Base-by-base conservation (phyloP, 441 rosid genomes). In the Biscutella auriculata region DNA sequence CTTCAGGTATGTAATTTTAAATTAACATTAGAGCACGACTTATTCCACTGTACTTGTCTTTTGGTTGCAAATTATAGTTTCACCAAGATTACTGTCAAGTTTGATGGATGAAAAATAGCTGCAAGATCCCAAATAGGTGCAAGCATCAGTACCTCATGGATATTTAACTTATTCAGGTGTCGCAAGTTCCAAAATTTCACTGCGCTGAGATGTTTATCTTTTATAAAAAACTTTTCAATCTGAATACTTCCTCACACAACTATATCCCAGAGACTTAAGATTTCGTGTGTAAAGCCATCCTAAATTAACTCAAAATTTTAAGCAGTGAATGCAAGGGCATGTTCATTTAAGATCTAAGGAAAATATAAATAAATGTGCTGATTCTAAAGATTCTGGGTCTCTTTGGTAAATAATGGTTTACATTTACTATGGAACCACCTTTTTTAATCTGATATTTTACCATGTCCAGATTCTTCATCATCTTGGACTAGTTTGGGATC, bases 401-500 rank as follows among this genome's bases (percentile, higher is more conserved):
- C 53, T 12, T 35, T 51, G 33, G 46, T 43, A 21, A 58, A 42
- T 14, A 66, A 35, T 52, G 35, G 49, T 44, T 43, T 52, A 26
- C 14, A 36, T 42, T 43, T 29, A 36, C 44, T 34, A 32, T 19
- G 23, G 23, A 19, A 19, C 23, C 26, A 29, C 29, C 11, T 17
- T 46, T 35, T 36, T 32, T 42, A n/a, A 34, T 56, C 27, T 28
- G 27, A 42, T 55, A 21, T 14, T 27, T 56, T 56, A 52, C 62
- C 56, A 55, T 73, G 29, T 68, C 58, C 56, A 93, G 99, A 82
- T 93, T 68, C 84, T 93, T 63, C 78, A 82, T 75, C 99, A 93
- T 76, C 95, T 89, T 78, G 86, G 85, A 50, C 48, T 78, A 70
- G 93, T 87, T 57, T 93, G 99, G 99, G 75, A 79, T 58, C 58